phyloP scores from a whole-genome alignment of 2,329 filamentous ascomycete species.

The Hypoxylon sp. region DNA sequence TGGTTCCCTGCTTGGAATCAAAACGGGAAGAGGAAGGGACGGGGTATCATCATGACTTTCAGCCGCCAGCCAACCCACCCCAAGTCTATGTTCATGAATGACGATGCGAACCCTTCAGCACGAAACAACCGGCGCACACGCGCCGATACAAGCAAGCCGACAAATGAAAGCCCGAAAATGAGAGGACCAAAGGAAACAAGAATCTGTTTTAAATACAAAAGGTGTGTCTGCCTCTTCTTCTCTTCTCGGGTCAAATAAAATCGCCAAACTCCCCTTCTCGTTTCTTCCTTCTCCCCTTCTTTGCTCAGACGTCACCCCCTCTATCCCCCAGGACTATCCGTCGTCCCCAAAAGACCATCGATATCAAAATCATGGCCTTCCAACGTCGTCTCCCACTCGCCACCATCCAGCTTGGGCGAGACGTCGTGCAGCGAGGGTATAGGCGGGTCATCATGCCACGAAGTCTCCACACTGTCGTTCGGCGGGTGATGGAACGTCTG shows the following conservation, averaged over 20 bases:
- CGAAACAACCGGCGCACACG: slow-evolving; percentile 6
- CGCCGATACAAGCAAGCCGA: slow-evolving; percentile 29
- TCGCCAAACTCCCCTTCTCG: background rate
- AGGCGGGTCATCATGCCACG: slow-evolving; percentile 44
- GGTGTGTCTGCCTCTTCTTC: slow-evolving; percentile 19
- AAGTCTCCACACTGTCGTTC: slow-evolving; percentile 13
- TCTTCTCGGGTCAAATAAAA: background rate
- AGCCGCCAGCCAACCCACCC: slow-evolving; percentile 19
- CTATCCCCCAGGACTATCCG: slow-evolving; percentile 44
- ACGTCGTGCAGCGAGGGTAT: slow-evolving; percentile 20
- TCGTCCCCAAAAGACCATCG: slow-evolving; percentile 47
- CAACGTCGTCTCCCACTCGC: slow-evolving; percentile 47
- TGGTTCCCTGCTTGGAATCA: background rate
- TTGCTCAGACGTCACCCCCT: background rate
- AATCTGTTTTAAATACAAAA: slow-evolving; percentile 40
- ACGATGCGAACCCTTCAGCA: slow-evolving; percentile 10
- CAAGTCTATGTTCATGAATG: slow-evolving; percentile 37
- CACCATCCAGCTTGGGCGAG: slow-evolving; percentile 27
- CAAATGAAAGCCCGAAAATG: slow-evolving; percentile 7
- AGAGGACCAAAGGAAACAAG: slow-evolving; percentile 30
- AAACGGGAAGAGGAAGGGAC: slow-evolving; percentile 4
- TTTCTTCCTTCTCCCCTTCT: background rate
- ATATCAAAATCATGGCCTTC: slow-evolving; percentile 45
- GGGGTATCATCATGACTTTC: slow-evolving; percentile 25
- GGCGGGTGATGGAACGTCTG: slow-evolving; percentile 33